Base-by-base conservation (phyloP, 495 filamentous ascomycete species). In the Xylaria scruposa region DNA sequence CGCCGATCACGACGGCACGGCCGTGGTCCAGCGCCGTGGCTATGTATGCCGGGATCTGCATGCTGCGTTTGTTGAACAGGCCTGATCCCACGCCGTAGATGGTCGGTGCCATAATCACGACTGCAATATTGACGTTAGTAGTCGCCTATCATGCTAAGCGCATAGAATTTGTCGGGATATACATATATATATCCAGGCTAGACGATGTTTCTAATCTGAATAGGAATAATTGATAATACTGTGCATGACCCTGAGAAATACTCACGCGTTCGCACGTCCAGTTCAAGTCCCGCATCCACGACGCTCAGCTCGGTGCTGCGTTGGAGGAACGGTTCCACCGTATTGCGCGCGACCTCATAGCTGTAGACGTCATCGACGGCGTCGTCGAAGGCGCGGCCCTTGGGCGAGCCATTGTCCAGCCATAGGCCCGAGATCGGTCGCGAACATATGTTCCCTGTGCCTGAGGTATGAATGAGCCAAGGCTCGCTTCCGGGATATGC, bases 31-130 rank as follows among this genome's bases (percentile, higher is more conserved):
- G 24, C 9, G 78, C 76, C 4, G 76, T 66, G 19, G 74, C 65
- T 0, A 80, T 73, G 36, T 78, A 54, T 24, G 58, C 26, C 12
- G 83, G 83, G 8, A 85, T 70, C 74, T 87, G 85, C 29, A 85
- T 80, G 51, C 81, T 81, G 1, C 65, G 60, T 13, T 72, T 77
- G 51, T 86, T 84, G 75, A 84, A 85, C 0, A 75, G 72, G 44
- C 85, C 87, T 2, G 75, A 80, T 10, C 86, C 85, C 1, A 75
- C 46, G 36, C 86, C 86, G 73, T 82, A 88, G 42, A 88, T 86
- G 10, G 81, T 81, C 15, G 84, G 83, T 1, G 80, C 77, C 77
- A 85, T 86, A 64, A 89, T 80, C 38, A 87, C 80, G 65, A 81
- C 65, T 67, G 13, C 36, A n/a, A 26, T 29, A 15, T 54, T 13